Evolutionary conservation across 1,139 yeast genomes (phyloP), one percentile per base, ranked within the genome.

Genomic region (Meyerozyma guilliermondii): DNA sequence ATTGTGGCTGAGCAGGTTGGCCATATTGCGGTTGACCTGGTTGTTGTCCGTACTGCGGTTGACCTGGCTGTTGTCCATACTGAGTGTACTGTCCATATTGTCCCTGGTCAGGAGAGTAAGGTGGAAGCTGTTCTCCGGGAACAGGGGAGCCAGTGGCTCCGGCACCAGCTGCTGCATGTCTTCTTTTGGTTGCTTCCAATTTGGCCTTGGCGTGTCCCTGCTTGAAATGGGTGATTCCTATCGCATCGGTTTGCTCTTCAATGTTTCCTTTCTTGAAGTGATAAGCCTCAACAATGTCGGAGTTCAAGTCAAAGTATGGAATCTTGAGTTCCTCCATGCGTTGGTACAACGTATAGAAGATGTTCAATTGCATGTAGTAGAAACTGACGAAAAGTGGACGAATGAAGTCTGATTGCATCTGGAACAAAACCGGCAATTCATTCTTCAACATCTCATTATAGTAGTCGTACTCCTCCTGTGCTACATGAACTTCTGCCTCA

Each of bases 301-400:
- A 74, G 42, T 77, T 71, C 59, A 92, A 71, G 61, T 92, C 96
- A 66, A 92, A 92, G 67, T 92, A 91, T 11, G 98, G 96, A 51
- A 92, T 92, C 69, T 92, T 89, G 85, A 91, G 82, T 62, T 88
- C 96, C 65, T 91, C 96, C 88, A 92, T 87, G 54, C 87, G 78
- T 57, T 77, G 84, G 71, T 87, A 91, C 50, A 92, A 71, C 0
- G 97, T 89, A 73, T 92, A 92, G 66, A 89, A 92, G 47, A 92
- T 88, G 71, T 92, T 92, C 69, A 92, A 78, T 69, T 92, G 99
- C 98, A 94, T 92, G 74, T 83, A 92, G 69, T 92, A 92, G 64
- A 92, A 83, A 46, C 94, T 83, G 54, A 91, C 95, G 68, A 92
- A 94, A 56, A 92, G 71, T 10, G 98, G 98, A 58, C 81, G 83